Evolutionary conservation across 345 rosid species (phyloP).

Genomic region (Capsella bursapastoris): DNA sequence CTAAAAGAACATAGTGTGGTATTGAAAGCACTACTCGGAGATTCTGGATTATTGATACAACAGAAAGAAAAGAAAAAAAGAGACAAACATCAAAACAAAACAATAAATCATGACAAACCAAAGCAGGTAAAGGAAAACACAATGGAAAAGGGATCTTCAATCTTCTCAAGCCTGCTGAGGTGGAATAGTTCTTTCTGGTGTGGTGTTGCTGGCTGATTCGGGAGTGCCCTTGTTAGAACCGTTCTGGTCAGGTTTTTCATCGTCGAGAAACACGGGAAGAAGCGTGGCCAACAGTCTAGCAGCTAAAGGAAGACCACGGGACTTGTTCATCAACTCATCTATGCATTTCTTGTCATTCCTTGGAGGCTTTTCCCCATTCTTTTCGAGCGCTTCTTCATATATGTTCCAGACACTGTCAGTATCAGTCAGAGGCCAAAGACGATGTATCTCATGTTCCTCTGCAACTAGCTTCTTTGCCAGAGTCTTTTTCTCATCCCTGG

Average conservation of each 20-base stretch:
- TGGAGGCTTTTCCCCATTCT: not conserved
- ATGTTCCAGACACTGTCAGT: conserved; percentile 44
- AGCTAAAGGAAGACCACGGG: conserved; percentile 58
- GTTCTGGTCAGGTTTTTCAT: not conserved
- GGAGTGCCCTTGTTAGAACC: not conserved
- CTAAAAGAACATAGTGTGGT: not conserved
- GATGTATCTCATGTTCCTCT: conserved; percentile 44
- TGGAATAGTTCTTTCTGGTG: not conserved
- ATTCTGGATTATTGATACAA: conserved; percentile 27
- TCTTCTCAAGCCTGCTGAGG: not conserved
- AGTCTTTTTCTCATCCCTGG: conserved; percentile 39
- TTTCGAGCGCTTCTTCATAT: conserved; percentile 32
- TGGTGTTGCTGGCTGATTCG: not conserved
- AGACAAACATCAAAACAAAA: conserved; percentile 2
- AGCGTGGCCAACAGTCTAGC: conserved; percentile 42
- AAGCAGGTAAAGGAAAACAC: not conserved
- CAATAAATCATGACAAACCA: not conserved
- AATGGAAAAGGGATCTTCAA: not conserved
- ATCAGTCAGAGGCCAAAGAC: conserved; percentile 45
- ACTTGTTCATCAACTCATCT: conserved; percentile 44
- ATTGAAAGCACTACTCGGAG: conserved; percentile 13
- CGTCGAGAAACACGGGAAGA: conserved; percentile 31
- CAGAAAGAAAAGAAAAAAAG: not conserved
- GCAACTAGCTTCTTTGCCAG: conserved; percentile 50
- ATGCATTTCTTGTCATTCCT: conserved; percentile 45